phyloP scores from a whole-genome alignment of 2,329 filamentous ascomycete species.

The Pyricularia pennisetigena region DNA sequence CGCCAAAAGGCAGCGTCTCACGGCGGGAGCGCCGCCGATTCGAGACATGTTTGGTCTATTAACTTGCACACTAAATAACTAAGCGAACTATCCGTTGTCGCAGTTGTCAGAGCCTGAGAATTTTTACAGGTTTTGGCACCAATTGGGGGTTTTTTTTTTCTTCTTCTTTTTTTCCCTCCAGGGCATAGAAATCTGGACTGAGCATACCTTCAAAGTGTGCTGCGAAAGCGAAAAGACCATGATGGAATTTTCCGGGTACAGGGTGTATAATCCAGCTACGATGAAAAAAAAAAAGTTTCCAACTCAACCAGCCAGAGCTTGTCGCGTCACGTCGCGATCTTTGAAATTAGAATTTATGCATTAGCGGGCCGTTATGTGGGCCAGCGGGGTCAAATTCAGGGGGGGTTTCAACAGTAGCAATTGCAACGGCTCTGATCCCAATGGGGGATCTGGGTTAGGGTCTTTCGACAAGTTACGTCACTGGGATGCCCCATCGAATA shows the following conservation, averaged over 20 bases:
- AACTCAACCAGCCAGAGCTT: not conserved
- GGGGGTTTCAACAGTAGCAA: not conserved
- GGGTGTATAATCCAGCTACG: not conserved
- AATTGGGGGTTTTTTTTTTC: no score
- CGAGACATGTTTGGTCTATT: not conserved
- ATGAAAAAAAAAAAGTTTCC: not conserved
- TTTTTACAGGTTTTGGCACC: not conserved
- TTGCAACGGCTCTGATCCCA: not conserved
- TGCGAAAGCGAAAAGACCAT: not conserved
- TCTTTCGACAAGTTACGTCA: not conserved
- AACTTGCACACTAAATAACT: not conserved
- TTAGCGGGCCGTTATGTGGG: not conserved
- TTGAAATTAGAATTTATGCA: not conserved
- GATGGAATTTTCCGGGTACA: not conserved
- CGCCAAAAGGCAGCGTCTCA: conserved; percentile 2
- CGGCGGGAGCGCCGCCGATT: not conserved
- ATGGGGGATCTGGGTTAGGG: not conserved
- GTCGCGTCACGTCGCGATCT: not conserved
- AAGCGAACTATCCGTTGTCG: not conserved
- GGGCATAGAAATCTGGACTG: not conserved
- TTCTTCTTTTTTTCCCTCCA: no score
- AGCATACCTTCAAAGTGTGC: not conserved
- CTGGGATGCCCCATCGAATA: not conserved
- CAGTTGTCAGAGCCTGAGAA: not conserved
- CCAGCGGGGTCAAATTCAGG: not conserved